Conservation (phyloP, 2,329 filamentous ascomycete genomes). For the Metarhizium humberi region DNA sequence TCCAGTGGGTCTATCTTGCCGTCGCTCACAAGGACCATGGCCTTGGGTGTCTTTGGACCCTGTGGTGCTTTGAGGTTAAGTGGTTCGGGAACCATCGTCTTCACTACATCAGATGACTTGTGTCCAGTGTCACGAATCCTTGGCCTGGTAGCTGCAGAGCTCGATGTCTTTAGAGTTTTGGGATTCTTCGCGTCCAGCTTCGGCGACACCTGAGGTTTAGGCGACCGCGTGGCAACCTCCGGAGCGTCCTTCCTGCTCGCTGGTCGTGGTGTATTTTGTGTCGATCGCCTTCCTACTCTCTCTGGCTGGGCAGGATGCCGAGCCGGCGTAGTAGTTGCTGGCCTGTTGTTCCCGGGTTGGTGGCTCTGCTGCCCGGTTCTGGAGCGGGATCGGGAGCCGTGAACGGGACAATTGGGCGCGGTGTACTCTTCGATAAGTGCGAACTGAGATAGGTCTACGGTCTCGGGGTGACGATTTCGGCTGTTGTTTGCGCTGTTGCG, state of each 20-base stretch:
- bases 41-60: neutral
- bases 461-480: neutral
- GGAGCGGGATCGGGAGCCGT: neutral
- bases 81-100: too few relatives aligned
- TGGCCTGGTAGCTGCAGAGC: neutral
- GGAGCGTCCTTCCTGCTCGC: neutral
- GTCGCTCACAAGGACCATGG: neutral
- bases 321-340: neutral
- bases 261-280: neutral
- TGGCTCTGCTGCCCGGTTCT: neutral
- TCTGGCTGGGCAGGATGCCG: neutral
- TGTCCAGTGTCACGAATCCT: neutral
- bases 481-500: neutral
- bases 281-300: neutral
- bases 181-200: neutral
- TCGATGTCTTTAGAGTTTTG: neutral
- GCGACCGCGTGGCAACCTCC: neutral
- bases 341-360: neutral
- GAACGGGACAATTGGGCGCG: neutral
- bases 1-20: neutral
- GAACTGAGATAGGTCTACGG: neutral
- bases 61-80: neutral
- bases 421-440: neutral
- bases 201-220: neutral
- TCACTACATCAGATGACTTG: too few relatives aligned